phyloP scores from a whole-genome alignment of 495 filamentous ascomycete genomes.

The Jackrogersella minutella region DNA sequence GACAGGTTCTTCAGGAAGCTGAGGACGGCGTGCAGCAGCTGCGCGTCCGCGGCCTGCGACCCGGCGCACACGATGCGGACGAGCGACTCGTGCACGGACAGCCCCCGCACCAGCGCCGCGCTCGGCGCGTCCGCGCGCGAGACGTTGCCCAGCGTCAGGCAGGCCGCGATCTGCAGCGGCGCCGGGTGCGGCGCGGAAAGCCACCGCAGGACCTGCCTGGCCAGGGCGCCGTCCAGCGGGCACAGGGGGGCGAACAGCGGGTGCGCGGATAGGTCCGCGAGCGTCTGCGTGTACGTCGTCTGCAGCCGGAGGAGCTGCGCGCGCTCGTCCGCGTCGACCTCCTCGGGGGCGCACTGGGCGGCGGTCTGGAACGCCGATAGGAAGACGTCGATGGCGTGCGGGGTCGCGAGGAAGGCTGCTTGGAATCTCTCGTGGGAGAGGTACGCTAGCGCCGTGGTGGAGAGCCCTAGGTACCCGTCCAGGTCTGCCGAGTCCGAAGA shows the following conservation, averaged over 20 bases:
- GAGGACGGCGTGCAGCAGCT: slow-evolving; percentile 70
- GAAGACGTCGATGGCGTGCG: slow-evolving; percentile 43
- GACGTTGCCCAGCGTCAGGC: slow-evolving; percentile 80
- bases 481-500: slow-evolving; percentile 36
- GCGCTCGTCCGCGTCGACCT: slow-evolving; percentile 33
- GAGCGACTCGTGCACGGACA: slow-evolving; percentile 64
- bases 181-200: slow-evolving; percentile 52
- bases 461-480: slow-evolving; percentile 49
- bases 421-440: slow-evolving; percentile 56
- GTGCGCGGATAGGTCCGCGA: slow-evolving; percentile 71
- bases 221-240: slow-evolving; percentile 52
- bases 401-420: slow-evolving; percentile 50
- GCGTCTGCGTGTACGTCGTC: slow-evolving; percentile 61
- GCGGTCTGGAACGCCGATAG: slow-evolving; percentile 46
- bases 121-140: slow-evolving; percentile 73
- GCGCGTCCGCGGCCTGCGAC: slow-evolving; percentile 43
- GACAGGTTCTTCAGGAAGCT: slow-evolving; percentile 85
- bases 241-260: slow-evolving; percentile 58
- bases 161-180: slow-evolving; percentile 72
- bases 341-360: slow-evolving; percentile 52
- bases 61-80: slow-evolving; percentile 56
- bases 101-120: slow-evolving; percentile 61
- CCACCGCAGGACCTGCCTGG: slow-evolving; percentile 57
- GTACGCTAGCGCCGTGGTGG: slow-evolving; percentile 50
- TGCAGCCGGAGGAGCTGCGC: slow-evolving; percentile 63